A percentile compares a stretch with the other conserved stretches of the same genome.
Evolutionary conservation across 2,329 filamentous ascomycete genomes (phyloP).

Genomic region (Cadophora gregata): DNA sequence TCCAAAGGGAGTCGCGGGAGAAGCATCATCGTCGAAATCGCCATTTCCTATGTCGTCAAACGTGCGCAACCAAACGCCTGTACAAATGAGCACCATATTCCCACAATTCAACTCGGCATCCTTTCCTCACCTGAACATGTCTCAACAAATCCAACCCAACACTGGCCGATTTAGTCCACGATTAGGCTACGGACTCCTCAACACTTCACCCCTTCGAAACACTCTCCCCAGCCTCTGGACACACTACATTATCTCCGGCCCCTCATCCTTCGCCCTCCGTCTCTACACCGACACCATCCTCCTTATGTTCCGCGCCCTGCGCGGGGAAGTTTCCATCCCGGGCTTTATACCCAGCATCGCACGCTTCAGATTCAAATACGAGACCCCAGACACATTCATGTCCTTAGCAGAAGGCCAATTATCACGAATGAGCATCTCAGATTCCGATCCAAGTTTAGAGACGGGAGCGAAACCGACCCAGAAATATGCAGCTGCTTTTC

Average conservation of each 20-base stretch:
- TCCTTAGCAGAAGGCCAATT: background rate
- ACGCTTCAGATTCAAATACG: constrained; percentile 18
- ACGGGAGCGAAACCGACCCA: background rate
- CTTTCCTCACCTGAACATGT: background rate
- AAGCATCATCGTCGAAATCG: background rate
- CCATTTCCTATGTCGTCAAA: background rate
- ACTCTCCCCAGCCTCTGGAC: constrained; percentile 1
- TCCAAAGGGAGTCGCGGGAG: too few relatives aligned
- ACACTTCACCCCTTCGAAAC: background rate
- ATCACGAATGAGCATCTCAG: constrained; percentile 2
- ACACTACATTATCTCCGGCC: constrained; percentile 8
- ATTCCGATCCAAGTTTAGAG: background rate
- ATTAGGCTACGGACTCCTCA: constrained; percentile 19
- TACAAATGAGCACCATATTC: background rate
- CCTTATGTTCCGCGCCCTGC: constrained; percentile 8
- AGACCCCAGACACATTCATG: background rate
- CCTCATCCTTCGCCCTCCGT: constrained; percentile 20
- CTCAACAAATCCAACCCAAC: background rate
- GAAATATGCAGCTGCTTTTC: background rate
- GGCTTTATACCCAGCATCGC: constrained; percentile 21
- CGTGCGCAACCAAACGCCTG: background rate
- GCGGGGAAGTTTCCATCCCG: constrained; percentile 9
- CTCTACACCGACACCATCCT: constrained; percentile 17
- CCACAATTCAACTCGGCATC: background rate
- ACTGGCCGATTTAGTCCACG: constrained; percentile 16